Percentiles rank a stretch among this genome's conserved stretches.
Evolutionary conservation across 176 grass and related monocot species (phyloP).

Genomic region (Thalia dealbata): DNA sequence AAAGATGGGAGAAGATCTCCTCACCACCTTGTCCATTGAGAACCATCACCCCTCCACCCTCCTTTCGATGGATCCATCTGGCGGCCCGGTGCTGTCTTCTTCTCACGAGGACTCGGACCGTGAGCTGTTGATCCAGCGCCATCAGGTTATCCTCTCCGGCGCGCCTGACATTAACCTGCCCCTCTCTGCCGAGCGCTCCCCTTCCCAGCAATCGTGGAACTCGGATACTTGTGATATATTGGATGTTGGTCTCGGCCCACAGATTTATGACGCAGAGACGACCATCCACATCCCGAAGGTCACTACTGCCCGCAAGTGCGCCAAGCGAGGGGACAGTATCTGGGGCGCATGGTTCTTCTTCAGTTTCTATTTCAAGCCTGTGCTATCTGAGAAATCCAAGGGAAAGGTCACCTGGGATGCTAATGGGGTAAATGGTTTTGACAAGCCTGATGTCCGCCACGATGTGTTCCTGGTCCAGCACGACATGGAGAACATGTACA

Average conservation of each 20-base stretch:
- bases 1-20: conserved; percentile 85
- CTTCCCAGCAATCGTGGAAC: conserved; percentile 27
- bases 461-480: conserved; percentile 97
- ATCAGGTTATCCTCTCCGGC: conserved; percentile 39
- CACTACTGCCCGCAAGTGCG: conserved; percentile 46
- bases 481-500: conserved; percentile 99
- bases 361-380: conserved; percentile 96
- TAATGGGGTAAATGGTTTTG: conserved; percentile 44
- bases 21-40: conserved; percentile 92
- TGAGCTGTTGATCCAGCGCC: conserved; percentile 30
- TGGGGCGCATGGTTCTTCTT: conserved; percentile 99
- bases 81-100: conserved; percentile 27
- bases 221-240: conserved; percentile 65
- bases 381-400: conserved; percentile 71
- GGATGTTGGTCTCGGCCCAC: conserved; percentile 55
- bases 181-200: conserved; percentile 16
- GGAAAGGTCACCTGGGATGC: conserved; percentile 51
- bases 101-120: conserved; percentile 36
- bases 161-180: conserved; percentile 97
- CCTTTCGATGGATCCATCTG: conserved; percentile 91
- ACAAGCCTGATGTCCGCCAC: conserved; percentile 68
- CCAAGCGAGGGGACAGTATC: conserved; percentile 89
- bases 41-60: conserved; percentile 88
- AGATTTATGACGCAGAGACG: conserved; percentile 47
- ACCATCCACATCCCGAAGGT: conserved; percentile 41